Evolutionary conservation across 441 rosid genomes (phyloP).

Genomic region (Syzygium syzygioides): DNA sequence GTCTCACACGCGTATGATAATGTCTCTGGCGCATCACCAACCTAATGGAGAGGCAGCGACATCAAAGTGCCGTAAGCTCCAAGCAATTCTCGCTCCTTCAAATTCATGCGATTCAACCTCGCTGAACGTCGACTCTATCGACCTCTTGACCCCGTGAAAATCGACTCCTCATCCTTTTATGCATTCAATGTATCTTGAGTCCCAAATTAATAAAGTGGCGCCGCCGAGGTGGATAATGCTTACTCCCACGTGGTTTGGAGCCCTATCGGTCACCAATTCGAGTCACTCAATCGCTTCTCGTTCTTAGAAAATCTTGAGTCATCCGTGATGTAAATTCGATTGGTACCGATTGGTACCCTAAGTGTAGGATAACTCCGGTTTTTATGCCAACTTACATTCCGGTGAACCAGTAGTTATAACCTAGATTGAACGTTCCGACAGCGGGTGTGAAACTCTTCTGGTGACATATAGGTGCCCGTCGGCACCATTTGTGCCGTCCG

Average conservation of each 20-base stretch:
- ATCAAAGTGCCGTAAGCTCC: background rate
- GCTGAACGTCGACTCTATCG: background rate
- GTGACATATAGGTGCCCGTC: accelerated
- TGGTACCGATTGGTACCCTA: accelerated
- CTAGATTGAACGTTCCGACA: background rate
- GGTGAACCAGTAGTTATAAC: background rate
- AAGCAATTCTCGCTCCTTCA: background rate
- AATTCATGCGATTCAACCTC: background rate
- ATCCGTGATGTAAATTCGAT: background rate
- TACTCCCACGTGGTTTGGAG: background rate
- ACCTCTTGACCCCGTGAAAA: background rate
- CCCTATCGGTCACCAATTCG: background rate
- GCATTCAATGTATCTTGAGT: background rate
- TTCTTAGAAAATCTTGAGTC: background rate
- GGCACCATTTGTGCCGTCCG: accelerated
- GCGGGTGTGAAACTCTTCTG: background rate
- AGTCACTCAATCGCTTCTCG: background rate
- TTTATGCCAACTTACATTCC: background rate
- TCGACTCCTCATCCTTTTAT: background rate
- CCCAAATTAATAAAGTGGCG: background rate
- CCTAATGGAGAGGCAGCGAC: background rate
- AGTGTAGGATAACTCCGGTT: background rate
- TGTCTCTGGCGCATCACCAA: background rate
- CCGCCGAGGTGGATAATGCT: background rate
- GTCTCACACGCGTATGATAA: background rate